These are phyloP conservation scores for Spizellomyces sp. DNA, from an alignment of 192 early-diverging fungal genomes.

Conservation along the genomic window DNA sequence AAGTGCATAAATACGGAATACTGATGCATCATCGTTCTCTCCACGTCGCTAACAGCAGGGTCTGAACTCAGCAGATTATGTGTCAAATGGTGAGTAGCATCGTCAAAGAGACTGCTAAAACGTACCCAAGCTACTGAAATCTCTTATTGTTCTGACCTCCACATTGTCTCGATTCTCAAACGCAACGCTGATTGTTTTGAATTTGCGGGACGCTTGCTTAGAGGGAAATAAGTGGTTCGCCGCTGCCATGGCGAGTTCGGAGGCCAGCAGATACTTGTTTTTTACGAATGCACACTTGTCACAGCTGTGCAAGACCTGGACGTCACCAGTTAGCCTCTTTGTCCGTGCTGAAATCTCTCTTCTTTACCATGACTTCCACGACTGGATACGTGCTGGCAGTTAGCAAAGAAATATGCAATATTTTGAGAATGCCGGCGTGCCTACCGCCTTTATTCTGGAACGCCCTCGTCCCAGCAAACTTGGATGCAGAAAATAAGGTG, in stretches of 20 bases:
- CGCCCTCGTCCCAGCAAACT: no score
- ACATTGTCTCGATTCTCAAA: not conserved
- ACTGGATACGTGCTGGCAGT: not conserved
- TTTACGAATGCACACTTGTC: constrained; percentile 5
- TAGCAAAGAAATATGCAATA: no score
- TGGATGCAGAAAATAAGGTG: no score
- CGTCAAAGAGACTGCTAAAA: not conserved
- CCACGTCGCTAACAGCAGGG: not conserved
- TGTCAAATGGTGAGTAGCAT: no score
- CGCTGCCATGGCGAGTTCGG: not conserved
- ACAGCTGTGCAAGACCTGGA: not conserved
- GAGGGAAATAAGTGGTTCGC: not conserved
- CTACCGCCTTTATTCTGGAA: no score
- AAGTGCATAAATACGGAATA: constrained; percentile 1
- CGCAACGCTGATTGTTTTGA: not conserved
- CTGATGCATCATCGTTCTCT: not conserved
- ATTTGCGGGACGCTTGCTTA: not conserved
- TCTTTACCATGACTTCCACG: constrained; percentile 3
- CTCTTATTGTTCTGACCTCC: not conserved
- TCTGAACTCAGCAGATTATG: not conserved
- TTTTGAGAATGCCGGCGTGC: no score
- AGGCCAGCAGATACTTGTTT: constrained; percentile 4
- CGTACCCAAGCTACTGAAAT: not conserved
- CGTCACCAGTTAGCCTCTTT: not conserved
- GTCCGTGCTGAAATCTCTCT: not conserved